Evolutionary conservation across 768 basidiomycete species (phyloP), one percentile per base, ranked within the genome.

Genomic region (Lactifluus volemus): DNA sequence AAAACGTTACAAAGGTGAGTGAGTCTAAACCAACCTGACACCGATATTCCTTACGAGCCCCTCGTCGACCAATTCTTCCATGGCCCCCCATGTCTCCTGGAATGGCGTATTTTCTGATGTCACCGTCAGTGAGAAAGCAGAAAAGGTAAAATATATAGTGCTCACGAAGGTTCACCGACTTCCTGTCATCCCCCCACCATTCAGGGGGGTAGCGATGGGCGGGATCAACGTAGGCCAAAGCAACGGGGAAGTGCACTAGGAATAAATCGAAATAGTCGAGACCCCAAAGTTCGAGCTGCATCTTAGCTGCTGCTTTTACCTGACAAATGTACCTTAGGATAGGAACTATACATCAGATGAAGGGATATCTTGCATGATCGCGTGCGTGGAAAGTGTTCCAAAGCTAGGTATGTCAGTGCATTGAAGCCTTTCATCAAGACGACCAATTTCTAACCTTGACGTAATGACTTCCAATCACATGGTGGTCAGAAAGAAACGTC

Each of bases 311-410:
- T 36, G 73, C 69, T 69, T 81, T 81, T 59, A 82, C 87, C 79
- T 87, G 29, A 45, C 34, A 19, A 55, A 56, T 17, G 30, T 11
- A 15, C 29, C 5, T n/a, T 17, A 42, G 17, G 34, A 36, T 51
- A 47, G 39, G 25, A 45, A 19, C 9, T 8, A 41, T 17, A 15
- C 6, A 44, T 55, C 39, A 30, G 60, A 59, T 49, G 9, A 44
- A 12, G 12, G 41, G 42, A 38, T 32, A 36, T 32, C 82, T 73
- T 67, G 86, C 89, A 69, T 85, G 85, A 58, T 92, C 85, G 60
- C 79, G 81, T 49, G 85, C 83, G 70, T 96, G 91, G 78, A 86
- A 90, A 5, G 89, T 90, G 74, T 93, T 94, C 92, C 92, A 94
- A 39, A 93, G 77, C 85, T 86, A 65, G 57, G 50, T 48, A 58